Evolutionary conservation across 2,329 filamentous ascomycete genomes (phyloP), one percentile per base, ranked within the genome.

Genomic region (Didymosphaeria variabile): DNA sequence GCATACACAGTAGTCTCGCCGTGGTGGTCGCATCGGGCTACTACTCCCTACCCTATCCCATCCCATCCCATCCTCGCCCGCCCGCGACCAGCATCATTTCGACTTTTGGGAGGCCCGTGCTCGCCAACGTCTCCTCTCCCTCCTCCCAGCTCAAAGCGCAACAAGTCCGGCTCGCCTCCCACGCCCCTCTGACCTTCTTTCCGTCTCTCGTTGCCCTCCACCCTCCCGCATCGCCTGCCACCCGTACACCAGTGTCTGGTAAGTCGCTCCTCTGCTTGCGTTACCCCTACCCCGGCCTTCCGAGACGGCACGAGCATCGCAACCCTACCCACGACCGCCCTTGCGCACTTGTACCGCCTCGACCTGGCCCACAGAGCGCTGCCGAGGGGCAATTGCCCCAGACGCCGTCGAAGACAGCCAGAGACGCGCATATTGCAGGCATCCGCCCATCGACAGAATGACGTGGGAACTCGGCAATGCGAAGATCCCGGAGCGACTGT

Each of bases 151-250:
- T 38, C 29, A 9, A 7, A 26, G 40, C 53, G 17, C 53, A 36
- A 15, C 12, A 29, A 29, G n/a, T 55, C 42, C 29, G 21, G 31
- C 40, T 36, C 29, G 31, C 38, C 29, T 34, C 26, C 45, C 40
- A 32, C 56, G 19, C 36, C 51, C 32, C 21, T 46, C 51, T 29
- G 6, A 40, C 38, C 19, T 46, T 15, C 32, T 47, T 13, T 19
- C 13, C 15, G 51, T 46, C 53, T 21, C 46, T 58, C 58, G 57
- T 59, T 57, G 59, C 47, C 55, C 56, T 38, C 53, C 57, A 54
- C 61, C 36, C 63, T 71, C 67, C 62, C 49, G 62, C 62, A 40
- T 49, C 57, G 42, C 34, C 52, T 38, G n/a, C 56, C 15, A 47
- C 59, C 52, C 56, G 52, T 46, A 17, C 26, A 46, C 51, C 26